phyloP scores from a whole-genome alignment of 2,329 filamentous ascomycete genomes.

The Xylariaceae sp. region DNA sequence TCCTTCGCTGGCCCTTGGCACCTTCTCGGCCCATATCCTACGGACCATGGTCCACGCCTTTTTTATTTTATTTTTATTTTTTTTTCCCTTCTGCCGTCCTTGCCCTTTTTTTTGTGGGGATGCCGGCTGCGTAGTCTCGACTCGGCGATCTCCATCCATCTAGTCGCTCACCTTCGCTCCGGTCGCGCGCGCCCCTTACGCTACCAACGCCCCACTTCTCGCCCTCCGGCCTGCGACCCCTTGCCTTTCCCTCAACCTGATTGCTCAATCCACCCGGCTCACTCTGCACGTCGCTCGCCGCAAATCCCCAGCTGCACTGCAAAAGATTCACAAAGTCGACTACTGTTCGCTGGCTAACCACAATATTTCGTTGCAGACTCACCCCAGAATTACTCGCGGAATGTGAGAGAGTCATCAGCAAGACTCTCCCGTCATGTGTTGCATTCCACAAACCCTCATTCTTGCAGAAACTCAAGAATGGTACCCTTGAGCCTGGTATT shows the following conservation, averaged over 20 bases:
- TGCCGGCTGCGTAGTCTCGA: conserved; percentile 26
- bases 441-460: conserved; percentile 60
- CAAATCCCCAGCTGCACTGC: not conserved
- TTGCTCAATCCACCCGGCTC: conserved; percentile 4
- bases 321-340: not conserved
- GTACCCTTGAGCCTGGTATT: conserved; percentile 50
- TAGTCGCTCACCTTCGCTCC: conserved; percentile 4
- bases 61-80: not conserved
- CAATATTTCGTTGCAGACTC: conserved; percentile 33
- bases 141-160: conserved; percentile 24
- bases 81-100: not conserved
- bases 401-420: conserved; percentile 56
- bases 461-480: conserved; percentile 55
- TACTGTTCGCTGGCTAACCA: conserved; percentile 10
- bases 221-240: conserved; percentile 3
- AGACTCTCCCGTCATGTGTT: conserved; percentile 56
- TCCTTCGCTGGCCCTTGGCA: not conserved
- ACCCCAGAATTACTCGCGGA: conserved; percentile 54
- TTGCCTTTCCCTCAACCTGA: conserved; percentile 4
- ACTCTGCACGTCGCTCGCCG: not conserved
- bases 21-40: not conserved
- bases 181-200: conserved; percentile 13
- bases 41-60: conserved; percentile 3
- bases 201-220: conserved; percentile 4
- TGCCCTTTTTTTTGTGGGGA: conserved; percentile 12